phyloP scores from a whole-genome alignment of 2,329 filamentous ascomycete species.

The Triangularia verruculosa region DNA sequence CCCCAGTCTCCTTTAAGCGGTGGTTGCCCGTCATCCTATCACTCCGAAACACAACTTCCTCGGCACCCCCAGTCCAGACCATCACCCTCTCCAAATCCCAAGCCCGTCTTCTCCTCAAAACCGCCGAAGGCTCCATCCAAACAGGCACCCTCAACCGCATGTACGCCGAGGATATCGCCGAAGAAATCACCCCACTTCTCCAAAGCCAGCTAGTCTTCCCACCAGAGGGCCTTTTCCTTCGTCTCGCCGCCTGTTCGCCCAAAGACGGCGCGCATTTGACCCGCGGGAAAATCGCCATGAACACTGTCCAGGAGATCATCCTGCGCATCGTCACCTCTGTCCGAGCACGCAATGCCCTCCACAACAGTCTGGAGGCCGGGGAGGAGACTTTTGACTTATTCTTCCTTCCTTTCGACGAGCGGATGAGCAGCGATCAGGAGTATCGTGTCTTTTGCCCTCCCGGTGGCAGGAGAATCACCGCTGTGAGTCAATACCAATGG shows the following conservation, averaged over 20 bases:
- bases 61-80: slow-evolving; percentile 29
- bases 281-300: slow-evolving; percentile 29
- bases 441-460: slow-evolving; percentile 46
- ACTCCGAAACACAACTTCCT: slow-evolving; percentile 31
- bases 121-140: slow-evolving; percentile 34
- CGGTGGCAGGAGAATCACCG: slow-evolving; percentile 32
- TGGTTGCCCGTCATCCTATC: slow-evolving; percentile 41
- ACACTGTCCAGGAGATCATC: slow-evolving; percentile 35
- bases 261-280: slow-evolving; percentile 37
- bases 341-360: slow-evolving; percentile 36
- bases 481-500: slow-evolving; percentile 43
- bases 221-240: slow-evolving; percentile 40
- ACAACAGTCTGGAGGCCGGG: slow-evolving; percentile 25
- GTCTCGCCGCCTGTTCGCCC: slow-evolving; percentile 41
- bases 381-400: slow-evolving; percentile 33
- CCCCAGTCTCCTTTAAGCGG: slow-evolving; percentile 39
- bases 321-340: slow-evolving; percentile 39
- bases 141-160: slow-evolving; percentile 30
- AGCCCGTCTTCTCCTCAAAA: slow-evolving; percentile 31
- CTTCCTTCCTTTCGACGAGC: slow-evolving; percentile 40
- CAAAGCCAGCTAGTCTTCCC: slow-evolving; percentile 29
- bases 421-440: slow-evolving; percentile 38
- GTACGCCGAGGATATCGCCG: slow-evolving; percentile 35
- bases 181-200: slow-evolving; percentile 31
- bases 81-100: slow-evolving; percentile 32